These are phyloP conservation scores for Cladosporium cucumerinum DNA, from an alignment of 2,329 filamentous ascomycete genomes.

Conservation along the genomic window DNA sequence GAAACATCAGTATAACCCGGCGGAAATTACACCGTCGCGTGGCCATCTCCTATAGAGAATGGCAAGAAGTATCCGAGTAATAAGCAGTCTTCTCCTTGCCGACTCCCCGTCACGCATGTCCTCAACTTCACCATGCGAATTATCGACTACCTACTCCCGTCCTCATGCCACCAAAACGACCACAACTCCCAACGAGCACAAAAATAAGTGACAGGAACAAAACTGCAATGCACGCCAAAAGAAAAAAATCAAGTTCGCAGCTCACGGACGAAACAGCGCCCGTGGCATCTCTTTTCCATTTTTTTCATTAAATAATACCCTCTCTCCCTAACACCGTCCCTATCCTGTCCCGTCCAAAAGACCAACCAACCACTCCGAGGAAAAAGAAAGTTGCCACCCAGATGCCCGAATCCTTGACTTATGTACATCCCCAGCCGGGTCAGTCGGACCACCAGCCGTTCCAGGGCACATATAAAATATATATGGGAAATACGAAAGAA, in stretches of 20 bases:
- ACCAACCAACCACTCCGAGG: not conserved
- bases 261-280: not conserved
- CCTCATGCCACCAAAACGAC: not conserved
- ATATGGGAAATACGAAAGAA: not conserved
- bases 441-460: not conserved
- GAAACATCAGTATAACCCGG: not conserved
- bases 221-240: not conserved
- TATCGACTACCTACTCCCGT: not conserved
- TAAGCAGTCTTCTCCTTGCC: not conserved
- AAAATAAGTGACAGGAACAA: not conserved
- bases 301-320: not conserved
- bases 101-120: not conserved
- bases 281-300: not conserved
- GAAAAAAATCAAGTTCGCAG: not conserved
- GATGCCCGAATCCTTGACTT: not conserved
- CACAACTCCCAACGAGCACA: no score
- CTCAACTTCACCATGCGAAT: no score
- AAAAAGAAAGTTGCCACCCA: not conserved
- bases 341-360: no score
- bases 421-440: not conserved
- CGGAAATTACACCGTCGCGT: not conserved
- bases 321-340: not conserved
- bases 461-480: not conserved
- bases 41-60: not conserved
- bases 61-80: not conserved